phyloP scores from a whole-genome alignment of 1,139 yeast species.

The Yamadazyma conglobata region DNA sequence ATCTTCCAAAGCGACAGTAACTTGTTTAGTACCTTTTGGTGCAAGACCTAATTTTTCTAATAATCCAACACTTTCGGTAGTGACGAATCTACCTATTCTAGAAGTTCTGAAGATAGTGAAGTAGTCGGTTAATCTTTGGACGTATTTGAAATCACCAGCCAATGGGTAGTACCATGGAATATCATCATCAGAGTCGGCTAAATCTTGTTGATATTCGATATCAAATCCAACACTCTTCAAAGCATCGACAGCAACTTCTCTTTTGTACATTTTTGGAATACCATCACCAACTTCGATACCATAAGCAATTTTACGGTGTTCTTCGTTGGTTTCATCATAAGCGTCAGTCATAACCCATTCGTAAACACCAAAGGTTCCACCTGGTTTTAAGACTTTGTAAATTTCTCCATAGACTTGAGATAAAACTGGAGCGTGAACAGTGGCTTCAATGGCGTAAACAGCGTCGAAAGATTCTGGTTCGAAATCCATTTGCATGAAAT shows the following conservation, averaged over 20 bases:
- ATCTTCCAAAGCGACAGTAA: conserved; percentile 89
- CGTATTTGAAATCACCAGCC: conserved; percentile 87
- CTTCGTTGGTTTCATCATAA: conserved; percentile 82
- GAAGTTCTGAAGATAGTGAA: conserved; percentile 90
- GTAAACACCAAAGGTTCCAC: conserved; percentile 96
- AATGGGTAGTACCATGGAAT: conserved; percentile 98
- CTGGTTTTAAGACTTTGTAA: conserved; percentile 89
- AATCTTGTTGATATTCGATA: conserved; percentile 68
- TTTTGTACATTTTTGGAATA: conserved; percentile 92
- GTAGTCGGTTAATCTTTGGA: conserved; percentile 75
- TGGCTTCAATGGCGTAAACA: conserved; percentile 97
- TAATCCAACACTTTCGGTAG: conserved; percentile 74
- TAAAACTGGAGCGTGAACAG: conserved; percentile 95
- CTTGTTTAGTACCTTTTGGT: conserved; percentile 90
- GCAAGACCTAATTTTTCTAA: conserved; percentile 86
- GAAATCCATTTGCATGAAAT: conserved; percentile 98
- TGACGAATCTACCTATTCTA: conserved; percentile 75
- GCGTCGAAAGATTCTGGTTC: conserved; percentile 88
- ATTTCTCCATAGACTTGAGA: conserved; percentile 96
- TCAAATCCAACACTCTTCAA: conserved; percentile 86
- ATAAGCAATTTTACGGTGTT: conserved; percentile 92
- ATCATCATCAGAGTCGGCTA: conserved; percentile 78
- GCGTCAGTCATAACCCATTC: conserved; percentile 99
- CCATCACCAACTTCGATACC: conserved; percentile 99
- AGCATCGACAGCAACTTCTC: conserved; percentile 84